These are phyloP conservation scores for Hirschfeldia incana DNA, from an alignment of 345 rosid species.

Conservation along the genomic window DNA sequence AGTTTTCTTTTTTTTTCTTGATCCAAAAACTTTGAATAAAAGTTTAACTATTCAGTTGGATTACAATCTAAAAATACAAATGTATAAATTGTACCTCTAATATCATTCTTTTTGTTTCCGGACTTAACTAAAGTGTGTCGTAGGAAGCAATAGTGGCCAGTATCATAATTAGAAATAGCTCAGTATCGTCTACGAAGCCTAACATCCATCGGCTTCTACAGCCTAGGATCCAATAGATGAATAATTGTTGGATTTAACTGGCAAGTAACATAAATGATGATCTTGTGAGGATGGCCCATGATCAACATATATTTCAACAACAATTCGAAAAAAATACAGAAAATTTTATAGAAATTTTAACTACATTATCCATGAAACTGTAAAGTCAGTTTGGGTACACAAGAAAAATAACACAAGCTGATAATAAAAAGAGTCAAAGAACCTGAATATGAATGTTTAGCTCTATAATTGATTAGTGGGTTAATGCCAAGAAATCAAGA, in stretches of 20 bases:
- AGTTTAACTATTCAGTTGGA: too few relatives aligned
- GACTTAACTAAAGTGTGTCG: too few relatives aligned
- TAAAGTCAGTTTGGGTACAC: neutral
- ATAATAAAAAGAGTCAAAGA: neutral
- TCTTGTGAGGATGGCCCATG: too few relatives aligned
- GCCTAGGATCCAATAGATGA: neutral
- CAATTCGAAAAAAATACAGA: too few relatives aligned
- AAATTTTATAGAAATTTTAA: too few relatives aligned
- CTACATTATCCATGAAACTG: too few relatives aligned
- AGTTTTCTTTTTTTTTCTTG: too few relatives aligned
- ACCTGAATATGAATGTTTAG: neutral
- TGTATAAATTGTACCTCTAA: too few relatives aligned
- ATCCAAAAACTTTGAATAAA: too few relatives aligned
- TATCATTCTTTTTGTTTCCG: too few relatives aligned
- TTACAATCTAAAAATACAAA: too few relatives aligned
- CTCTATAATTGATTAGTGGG: slow-evolving; percentile 9
- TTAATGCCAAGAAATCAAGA: slow-evolving; percentile 37
- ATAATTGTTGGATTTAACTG: neutral
- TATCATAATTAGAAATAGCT: neutral
- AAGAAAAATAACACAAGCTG: neutral
- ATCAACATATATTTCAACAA: too few relatives aligned
- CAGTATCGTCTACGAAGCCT: neutral
- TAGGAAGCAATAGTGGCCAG: neutral
- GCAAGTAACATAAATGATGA: neutral
- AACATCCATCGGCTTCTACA: neutral